Evolutionary conservation across 192 early-diverging fungal species (phyloP), one percentile per base, ranked within the genome.

Genomic region (Coemansia sp.): DNA sequence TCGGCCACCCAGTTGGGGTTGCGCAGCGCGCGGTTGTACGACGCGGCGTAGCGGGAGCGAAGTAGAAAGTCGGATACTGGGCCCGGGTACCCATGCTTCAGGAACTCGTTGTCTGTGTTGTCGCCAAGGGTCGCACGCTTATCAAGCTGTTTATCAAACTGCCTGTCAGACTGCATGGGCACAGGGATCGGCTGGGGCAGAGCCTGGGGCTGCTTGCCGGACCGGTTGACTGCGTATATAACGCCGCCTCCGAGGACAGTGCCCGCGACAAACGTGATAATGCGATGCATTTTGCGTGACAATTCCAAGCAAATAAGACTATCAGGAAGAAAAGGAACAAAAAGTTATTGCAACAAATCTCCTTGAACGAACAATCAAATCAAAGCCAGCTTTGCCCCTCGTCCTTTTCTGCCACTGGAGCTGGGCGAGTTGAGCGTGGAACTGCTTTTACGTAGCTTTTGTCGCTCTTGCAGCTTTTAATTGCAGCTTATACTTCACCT

Each of bases 1-100:
- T 90, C 88, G 48, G 85, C 85, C 5, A 87, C 87, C 90, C 89
- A 92, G 75, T 85, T 84, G 8, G 91, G 88, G 64, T 90, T 90
- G 35, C 87, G 82, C 46, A 85, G 72, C 22, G 81, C 79, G 28
- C 90, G 86, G 80, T 92, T 95, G 71, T 84, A 95, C 1, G 88
- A 90, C 5, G 81, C 78, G 3, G 87, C 83, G 70, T 92, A 94
- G 47, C 85, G 84, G 29, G 84, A 83, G 28, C 89, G 80, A 29
- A 83, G 53, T 11, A 91, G 63, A 19, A 87, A 63, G 64, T 94
- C 92, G 43, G 85, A 86, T n/a, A 92, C 72, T 4, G 92, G 89
- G 19, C 90, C 90, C 72, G 81, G 65, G 51, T 67, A 56, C 6
- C 73, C 73, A 53, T 67, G 69, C 35, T 35, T 60, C 38, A 77